Evolutionary conservation across 2,329 filamentous ascomycete genomes (phyloP).

Genomic region (Aspergillus persii): DNA sequence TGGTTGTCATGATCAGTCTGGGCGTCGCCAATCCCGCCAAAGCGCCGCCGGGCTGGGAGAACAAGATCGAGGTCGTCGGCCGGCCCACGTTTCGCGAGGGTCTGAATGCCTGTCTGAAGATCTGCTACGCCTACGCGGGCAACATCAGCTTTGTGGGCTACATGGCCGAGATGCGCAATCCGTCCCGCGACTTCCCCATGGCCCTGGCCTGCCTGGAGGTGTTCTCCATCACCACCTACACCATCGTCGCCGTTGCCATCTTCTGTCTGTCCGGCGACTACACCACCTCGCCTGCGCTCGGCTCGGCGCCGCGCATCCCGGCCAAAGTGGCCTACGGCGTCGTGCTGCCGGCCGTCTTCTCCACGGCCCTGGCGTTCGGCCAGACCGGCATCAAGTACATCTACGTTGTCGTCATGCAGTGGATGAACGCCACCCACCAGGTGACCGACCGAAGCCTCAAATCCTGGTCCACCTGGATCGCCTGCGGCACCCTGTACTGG

Average conservation of each 20-base stretch:
- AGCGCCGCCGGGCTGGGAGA: conserved; percentile 8
- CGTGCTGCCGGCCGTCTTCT: conserved; percentile 57
- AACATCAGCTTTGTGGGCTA: conserved; percentile 30
- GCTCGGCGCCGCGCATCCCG: conserved; percentile 55
- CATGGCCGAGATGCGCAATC: conserved; percentile 58
- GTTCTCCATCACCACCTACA: conserved; percentile 59
- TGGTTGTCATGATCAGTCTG: conserved; percentile 64
- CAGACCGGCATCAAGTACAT: conserved; percentile 65
- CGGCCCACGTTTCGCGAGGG: conserved; percentile 49
- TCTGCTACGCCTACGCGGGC: conserved; percentile 64
- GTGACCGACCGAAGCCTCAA: conserved; percentile 52
- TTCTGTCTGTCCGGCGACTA: conserved; percentile 62
- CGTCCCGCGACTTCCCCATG: conserved; percentile 55
- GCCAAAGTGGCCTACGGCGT: conserved; percentile 65
- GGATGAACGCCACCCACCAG: conserved; percentile 25
- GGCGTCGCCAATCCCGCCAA: conserved; percentile 47
- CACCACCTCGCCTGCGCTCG: conserved; percentile 64
- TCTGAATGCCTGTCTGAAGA: conserved; percentile 62
- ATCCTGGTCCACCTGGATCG: conserved; percentile 51
- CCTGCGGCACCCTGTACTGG: conserved; percentile 55
- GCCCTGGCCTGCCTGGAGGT: conserved; percentile 60
- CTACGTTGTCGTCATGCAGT: conserved; percentile 61
- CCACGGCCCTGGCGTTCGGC: conserved; percentile 29
- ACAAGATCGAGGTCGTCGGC: conserved; percentile 31
- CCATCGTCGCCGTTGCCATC: conserved; percentile 63